Percentiles rank a stretch among this genome's conserved stretches.
Evolutionary conservation across 192 early-diverging fungal genomes (phyloP).

Genomic region (Mortierella antarctica): DNA sequence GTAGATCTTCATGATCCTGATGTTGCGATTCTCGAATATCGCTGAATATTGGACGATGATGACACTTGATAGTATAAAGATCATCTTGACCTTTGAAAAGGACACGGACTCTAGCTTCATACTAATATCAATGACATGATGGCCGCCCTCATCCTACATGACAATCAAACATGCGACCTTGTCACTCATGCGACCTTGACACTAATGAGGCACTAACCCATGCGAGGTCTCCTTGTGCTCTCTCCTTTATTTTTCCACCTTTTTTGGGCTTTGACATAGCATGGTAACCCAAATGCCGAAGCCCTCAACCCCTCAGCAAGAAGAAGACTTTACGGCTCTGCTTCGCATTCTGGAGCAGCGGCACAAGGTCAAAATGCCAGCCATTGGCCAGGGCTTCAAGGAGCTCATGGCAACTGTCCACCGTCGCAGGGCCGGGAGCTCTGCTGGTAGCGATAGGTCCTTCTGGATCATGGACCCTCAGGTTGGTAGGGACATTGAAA

Average conservation of each 20-base stretch:
- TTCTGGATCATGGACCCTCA: slow-evolving; percentile 54
- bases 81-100: too few relatives aligned
- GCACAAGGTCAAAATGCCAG: slow-evolving; percentile 43
- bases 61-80: not conserved
- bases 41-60: not conserved
- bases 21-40: not conserved
- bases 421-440: not conserved
- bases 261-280: slow-evolving; percentile 13
- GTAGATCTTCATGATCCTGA: not conserved
- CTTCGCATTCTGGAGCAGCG: slow-evolving; percentile 41
- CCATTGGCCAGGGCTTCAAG: slow-evolving; percentile 43
- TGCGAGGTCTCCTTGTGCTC: too few relatives aligned
- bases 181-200: too few relatives aligned
- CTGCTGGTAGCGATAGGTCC: slow-evolving; percentile 20
- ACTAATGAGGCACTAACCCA: too few relatives aligned
- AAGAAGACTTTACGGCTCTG: slow-evolving; percentile 42
- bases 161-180: too few relatives aligned
- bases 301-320: slow-evolving; percentile 47
- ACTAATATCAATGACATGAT: not conserved
- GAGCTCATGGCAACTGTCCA: slow-evolving; percentile 19
- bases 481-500: slow-evolving; percentile 60
- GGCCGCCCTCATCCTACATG: not conserved
- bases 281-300: slow-evolving; percentile 57
- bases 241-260: too few relatives aligned
- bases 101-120: not conserved